Base-by-base conservation (phyloP, 169 alveolate species). In the Eimeria acervulina region DNA sequence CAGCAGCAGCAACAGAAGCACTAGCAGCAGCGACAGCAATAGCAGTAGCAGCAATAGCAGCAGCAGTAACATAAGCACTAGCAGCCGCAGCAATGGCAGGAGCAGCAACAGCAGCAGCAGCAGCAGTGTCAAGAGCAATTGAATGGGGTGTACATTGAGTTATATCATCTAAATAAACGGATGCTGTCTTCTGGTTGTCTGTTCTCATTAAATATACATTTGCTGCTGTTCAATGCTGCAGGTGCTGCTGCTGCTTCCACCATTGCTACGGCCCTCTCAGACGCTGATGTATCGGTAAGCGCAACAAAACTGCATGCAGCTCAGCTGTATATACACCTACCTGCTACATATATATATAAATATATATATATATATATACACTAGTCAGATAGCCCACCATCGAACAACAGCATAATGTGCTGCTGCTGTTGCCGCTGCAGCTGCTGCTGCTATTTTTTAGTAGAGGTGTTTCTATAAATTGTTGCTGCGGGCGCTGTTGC, bases 351-450 rank as follows among this genome's bases (percentile, higher is more conserved):
- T 47, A 5, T 47, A 7, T 5, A 7, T 12, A 7, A 12, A 12
- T 17, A 23, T 63, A n/a, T 23, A n/a, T 63, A 8, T 17, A n/a
- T n/a, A 5, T 17, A 7, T 63, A 8, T 63, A 3, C 8, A n/a
- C 74, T 63, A n/a, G n/a, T 17, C 74, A n/a, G 5, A 63, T 4
- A 3, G 8, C 31, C 31, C 8, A 17, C 74, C 15, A 63, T 17
- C n/a, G n/a, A n/a, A n/a, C n/a, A n/a, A n/a, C n/a, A n/a, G n/a
- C n/a, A n/a, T n/a, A n/a, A n/a, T n/a, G n/a, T n/a, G n/a, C n/a
- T n/a, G n/a, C 38, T 68, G 80, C 80, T 68, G 36, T 40, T 68
- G 36, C 36, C 15, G 44, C 81, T 70, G 81, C 81, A 2, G 81
- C 81, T 70, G 44, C 38, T 70, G 81, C 44, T 70, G 81, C 81